Evolutionary conservation across 2,329 filamentous ascomycete genomes (phyloP).

Genomic region (Stachybotrys echinatus): DNA sequence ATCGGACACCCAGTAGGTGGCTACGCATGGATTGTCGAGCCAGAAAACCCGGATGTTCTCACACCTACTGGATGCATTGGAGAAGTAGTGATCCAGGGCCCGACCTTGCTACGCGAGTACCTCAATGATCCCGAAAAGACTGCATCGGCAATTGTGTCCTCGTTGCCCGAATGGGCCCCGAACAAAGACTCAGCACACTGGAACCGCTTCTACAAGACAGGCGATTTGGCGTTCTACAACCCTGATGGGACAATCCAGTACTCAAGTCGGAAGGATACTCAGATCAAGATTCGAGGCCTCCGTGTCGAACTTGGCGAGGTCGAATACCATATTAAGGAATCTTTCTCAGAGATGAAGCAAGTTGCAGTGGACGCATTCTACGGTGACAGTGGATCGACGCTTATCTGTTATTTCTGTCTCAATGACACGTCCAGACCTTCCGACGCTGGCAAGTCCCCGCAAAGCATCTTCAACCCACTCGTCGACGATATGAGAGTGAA

Average conservation of each 20-base stretch:
- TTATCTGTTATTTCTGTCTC: not conserved
- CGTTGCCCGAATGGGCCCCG: slow-evolving; percentile 20
- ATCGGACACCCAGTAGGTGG: slow-evolving; percentile 5
- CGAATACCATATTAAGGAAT: slow-evolving; percentile 4
- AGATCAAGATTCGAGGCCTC: slow-evolving; percentile 52
- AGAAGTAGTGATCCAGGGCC: slow-evolving; percentile 12
- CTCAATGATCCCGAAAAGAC: slow-evolving; percentile 4
- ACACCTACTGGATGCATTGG: slow-evolving; percentile 10
- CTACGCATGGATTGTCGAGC: slow-evolving; percentile 7
- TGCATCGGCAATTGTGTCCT: not conserved
- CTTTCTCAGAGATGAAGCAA: not conserved
- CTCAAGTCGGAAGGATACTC: slow-evolving; percentile 45
- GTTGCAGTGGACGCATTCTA: not conserved
- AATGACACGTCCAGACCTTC: not conserved
- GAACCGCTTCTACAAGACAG: not conserved
- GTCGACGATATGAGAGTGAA: not conserved
- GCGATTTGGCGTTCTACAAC: not conserved
- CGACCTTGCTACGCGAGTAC: slow-evolving; percentile 16
- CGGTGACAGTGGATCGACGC: not conserved
- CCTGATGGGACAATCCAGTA: not conserved
- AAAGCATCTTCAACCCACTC: not conserved
- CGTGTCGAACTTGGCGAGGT: slow-evolving; percentile 36
- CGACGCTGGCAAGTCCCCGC: not conserved
- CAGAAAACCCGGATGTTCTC: slow-evolving; percentile 9
- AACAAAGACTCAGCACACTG: slow-evolving; percentile 5